phyloP scores from a whole-genome alignment of 2,329 filamentous ascomycete species.

The Penicillium hordei region DNA sequence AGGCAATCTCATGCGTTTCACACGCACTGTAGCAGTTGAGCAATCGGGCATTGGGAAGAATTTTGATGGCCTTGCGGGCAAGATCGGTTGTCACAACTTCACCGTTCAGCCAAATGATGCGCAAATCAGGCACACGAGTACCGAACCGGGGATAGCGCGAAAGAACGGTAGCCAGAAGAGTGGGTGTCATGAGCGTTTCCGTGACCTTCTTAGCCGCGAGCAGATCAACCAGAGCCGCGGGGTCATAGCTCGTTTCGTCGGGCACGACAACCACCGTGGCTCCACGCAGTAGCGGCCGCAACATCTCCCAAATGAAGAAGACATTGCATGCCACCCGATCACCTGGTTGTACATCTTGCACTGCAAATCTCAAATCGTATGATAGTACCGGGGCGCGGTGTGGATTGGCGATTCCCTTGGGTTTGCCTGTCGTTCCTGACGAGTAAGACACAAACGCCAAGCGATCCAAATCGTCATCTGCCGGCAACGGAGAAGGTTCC shows the following conservation, averaged over 20 bases:
- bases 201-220: constrained; percentile 66
- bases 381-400: constrained; percentile 72
- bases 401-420: constrained; percentile 80
- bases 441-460: constrained; percentile 80
- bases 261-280: constrained; percentile 74
- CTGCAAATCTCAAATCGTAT: constrained; percentile 68
- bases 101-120: constrained; percentile 76
- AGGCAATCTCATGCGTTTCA: constrained; percentile 78
- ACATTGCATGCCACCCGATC: constrained; percentile 85
- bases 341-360: constrained; percentile 68
- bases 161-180: constrained; percentile 71
- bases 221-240: constrained; percentile 69
- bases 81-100: constrained; percentile 80
- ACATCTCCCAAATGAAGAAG: constrained; percentile 83
- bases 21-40: constrained; percentile 82
- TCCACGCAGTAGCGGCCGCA: constrained; percentile 72
- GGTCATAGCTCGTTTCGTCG: constrained; percentile 76
- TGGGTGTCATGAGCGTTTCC: constrained; percentile 82
- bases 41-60: constrained; percentile 66
- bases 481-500: constrained; percentile 53
- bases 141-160: constrained; percentile 67
- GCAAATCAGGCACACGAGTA: constrained; percentile 62
- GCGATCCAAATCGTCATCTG: constrained; percentile 68
- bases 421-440: constrained; percentile 72
- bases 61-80: constrained; percentile 65